These are phyloP conservation scores for Talaromyces sp. DNA, from an alignment of 2,329 filamentous ascomycete genomes.

Conservation along the genomic window DNA sequence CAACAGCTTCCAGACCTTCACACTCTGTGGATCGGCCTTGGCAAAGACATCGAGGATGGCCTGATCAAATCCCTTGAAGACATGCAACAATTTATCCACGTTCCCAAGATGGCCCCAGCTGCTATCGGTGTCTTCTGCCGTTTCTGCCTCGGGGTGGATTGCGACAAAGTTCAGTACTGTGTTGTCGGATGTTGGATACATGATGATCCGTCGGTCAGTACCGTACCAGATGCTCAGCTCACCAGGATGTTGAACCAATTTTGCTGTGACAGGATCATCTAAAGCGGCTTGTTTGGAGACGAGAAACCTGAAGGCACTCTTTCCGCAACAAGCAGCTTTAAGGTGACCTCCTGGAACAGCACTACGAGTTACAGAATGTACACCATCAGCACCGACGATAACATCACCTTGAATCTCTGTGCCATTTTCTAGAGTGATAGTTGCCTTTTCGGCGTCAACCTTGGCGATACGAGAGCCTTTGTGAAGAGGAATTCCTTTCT, in stretches of 20 bases:
- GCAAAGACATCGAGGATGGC: constrained; percentile 32
- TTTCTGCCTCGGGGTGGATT: constrained; percentile 50
- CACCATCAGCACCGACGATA: constrained; percentile 55
- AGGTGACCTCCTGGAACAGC: constrained; percentile 24
- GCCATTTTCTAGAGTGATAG: constrained; percentile 47
- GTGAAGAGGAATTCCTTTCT: constrained; percentile 36
- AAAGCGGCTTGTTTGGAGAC: constrained; percentile 45
- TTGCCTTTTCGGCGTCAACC: constrained; percentile 41
- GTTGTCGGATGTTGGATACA: constrained; percentile 48
- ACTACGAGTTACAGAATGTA: constrained; percentile 36
- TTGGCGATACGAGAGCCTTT: constrained; percentile 44
- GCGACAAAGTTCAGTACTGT: constrained; percentile 51
- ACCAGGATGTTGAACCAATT: constrained; percentile 37
- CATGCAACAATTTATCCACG: not conserved
- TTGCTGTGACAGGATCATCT: constrained; percentile 38
- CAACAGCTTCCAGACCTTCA: constrained; percentile 59
- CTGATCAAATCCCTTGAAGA: constrained; percentile 37
- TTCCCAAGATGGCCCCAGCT: constrained; percentile 22
- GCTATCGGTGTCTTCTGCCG: constrained; percentile 30
- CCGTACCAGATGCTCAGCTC: constrained; percentile 46
- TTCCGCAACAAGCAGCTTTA: constrained; percentile 45
- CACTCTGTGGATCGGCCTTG: constrained; percentile 42
- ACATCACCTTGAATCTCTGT: constrained; percentile 46
- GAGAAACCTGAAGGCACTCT: constrained; percentile 56
- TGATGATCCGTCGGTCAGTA: constrained; percentile 45